These are phyloP conservation scores for Hemileia vastatrix DNA, from an alignment of 1,284 basidiomycete genomes.

Conservation along the genomic window DNA sequence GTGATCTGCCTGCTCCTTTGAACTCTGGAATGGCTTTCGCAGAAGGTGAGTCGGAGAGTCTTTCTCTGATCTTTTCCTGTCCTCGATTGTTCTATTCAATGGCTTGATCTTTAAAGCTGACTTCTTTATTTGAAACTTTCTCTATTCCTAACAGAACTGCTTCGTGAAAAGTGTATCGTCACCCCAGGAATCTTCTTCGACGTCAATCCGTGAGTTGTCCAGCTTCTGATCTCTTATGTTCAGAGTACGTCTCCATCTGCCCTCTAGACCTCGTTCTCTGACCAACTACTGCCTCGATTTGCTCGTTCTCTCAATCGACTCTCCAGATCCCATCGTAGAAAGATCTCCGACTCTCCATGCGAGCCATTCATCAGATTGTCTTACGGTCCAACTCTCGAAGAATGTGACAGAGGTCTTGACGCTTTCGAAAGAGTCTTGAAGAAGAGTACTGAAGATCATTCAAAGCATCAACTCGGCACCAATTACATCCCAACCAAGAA, in stretches of 20 bases:
- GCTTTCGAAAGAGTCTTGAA: constrained; percentile 69
- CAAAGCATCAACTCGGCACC: background rate
- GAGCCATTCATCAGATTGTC: constrained; percentile 76
- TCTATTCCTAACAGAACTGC: constrained; percentile 21
- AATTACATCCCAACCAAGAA: background rate
- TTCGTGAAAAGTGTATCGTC: constrained; percentile 30
- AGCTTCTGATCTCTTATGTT: constrained; percentile 69
- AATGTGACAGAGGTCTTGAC: constrained; percentile 59
- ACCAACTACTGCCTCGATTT: background rate
- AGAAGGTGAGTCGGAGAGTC: too few species aligned
- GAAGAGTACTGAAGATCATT: constrained; percentile 44
- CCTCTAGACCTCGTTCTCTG: background rate
- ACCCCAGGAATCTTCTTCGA: constrained; percentile 78
- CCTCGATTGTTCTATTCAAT: constrained; percentile 46
- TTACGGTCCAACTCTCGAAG: constrained; percentile 76
- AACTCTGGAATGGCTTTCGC: constrained; percentile 85
- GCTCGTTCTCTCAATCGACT: background rate
- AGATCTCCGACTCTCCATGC: constrained; percentile 81
- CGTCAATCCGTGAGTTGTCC: too few species aligned
- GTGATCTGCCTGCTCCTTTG: constrained; percentile 62
- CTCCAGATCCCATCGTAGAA: constrained; percentile 31
- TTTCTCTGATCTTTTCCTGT: background rate
- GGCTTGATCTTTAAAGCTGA: background rate
- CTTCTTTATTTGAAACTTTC: background rate
- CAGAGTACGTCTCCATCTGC: constrained; percentile 49